Evolutionary conservation across 495 filamentous ascomycete genomes (phyloP).

Genomic region (Penicillium soppii): DNA sequence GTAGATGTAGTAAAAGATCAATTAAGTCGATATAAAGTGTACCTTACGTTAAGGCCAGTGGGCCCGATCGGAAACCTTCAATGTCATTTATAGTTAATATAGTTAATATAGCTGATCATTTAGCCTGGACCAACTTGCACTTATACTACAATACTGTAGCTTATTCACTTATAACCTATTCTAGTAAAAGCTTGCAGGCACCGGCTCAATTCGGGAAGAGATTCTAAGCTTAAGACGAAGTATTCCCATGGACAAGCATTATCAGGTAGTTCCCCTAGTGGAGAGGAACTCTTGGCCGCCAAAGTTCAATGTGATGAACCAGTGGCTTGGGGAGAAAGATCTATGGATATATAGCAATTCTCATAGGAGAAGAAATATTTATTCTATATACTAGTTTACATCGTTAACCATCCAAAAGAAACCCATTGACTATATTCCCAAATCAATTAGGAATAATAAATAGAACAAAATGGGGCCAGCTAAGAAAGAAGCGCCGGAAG

Average conservation of each 20-base stretch:
- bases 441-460: neutral
- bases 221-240: constrained; percentile 2
- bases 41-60: neutral
- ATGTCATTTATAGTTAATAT: too few species aligned
- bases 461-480: constrained; percentile 11
- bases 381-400: too few species aligned
- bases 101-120: too few species aligned
- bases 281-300: constrained; percentile 26
- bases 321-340: neutral
- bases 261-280: constrained; percentile 4
- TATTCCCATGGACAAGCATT: constrained; percentile 14
- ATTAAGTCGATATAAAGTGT: neutral
- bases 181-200: neutral
- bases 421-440: too few species aligned
- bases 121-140: too few species aligned
- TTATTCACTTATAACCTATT: too few species aligned
- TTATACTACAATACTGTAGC: too few species aligned
- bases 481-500: constrained; percentile 25
- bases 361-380: neutral
- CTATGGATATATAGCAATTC: neutral
- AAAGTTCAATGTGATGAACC: too few species aligned
- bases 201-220: constrained; percentile 10
- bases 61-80: neutral
- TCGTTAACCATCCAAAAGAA: too few species aligned
- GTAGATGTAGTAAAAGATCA: too few species aligned